A percentile compares a stretch with the other conserved stretches of the same genome.
phyloP scores from a whole-genome alignment of 768 basidiomycete species.

The Rhizopogon salebrosus region DNA sequence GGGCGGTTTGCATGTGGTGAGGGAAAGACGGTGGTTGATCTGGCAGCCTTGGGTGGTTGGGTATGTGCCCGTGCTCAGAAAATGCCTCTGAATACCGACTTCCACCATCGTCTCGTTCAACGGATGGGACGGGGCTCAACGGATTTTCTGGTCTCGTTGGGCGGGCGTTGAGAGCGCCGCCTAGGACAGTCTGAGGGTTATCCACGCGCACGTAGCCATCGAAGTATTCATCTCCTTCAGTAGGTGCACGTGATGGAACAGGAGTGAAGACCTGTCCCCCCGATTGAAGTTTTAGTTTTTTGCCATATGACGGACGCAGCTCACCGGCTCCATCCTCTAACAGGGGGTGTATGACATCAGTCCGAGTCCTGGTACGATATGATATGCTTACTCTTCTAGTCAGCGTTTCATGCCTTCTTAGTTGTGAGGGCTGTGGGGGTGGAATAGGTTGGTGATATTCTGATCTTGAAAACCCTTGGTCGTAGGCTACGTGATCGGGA shows the following conservation, averaged over 20 bases:
- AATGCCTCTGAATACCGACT: constrained; percentile 14
- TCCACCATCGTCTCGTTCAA: constrained; percentile 13
- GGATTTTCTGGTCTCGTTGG: constrained; percentile 18
- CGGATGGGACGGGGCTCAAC: constrained; percentile 14
- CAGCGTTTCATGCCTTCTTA: constrained; percentile 15
- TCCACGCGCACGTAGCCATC: constrained; percentile 28
- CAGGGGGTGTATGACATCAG: neutral
- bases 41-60: constrained; percentile 15
- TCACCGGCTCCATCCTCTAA: constrained; percentile 29
- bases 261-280: constrained; percentile 25
- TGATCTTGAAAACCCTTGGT: constrained; percentile 23
- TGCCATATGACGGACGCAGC: constrained; percentile 1
- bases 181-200: constrained; percentile 26
- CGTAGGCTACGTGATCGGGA: constrained; percentile 19
- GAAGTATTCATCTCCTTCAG: constrained; percentile 26
- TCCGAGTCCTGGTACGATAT: neutral
- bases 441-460: constrained; percentile 17
- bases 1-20: neutral
- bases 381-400: neutral
- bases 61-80: constrained; percentile 20
- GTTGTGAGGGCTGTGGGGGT: neutral
- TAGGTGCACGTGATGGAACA: constrained; percentile 27
- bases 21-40: constrained; percentile 15
- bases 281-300: constrained; percentile 5
- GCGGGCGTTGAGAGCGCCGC: constrained; percentile 27